These are phyloP conservation scores for Claviceps citrina DNA, from an alignment of 2,329 filamentous ascomycete species.

Conservation along the genomic window DNA sequence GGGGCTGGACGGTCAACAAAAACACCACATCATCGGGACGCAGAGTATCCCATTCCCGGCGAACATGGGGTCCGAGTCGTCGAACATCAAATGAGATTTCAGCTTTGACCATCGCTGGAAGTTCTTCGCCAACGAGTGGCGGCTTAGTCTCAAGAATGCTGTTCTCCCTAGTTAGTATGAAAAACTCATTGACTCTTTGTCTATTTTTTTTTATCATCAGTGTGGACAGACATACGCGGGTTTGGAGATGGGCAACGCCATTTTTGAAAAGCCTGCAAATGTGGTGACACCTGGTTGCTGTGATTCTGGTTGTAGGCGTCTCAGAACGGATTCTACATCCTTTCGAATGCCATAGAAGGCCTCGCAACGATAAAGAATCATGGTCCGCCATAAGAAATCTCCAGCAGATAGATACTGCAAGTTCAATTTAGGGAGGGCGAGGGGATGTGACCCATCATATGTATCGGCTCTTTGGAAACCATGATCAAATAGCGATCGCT, in stretches of 20 bases:
- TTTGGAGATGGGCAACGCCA: conserved; percentile 77
- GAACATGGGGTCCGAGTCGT: conserved; percentile 57
- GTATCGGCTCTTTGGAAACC: conserved; percentile 65
- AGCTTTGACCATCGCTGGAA: conserved; percentile 70
- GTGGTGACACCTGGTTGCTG: conserved; percentile 48
- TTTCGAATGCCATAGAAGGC: conserved; percentile 87
- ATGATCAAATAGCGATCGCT: conserved; percentile 63
- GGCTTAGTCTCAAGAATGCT: conserved; percentile 71
- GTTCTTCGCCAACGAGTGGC: conserved; percentile 65
- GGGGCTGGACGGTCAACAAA: conserved; percentile 58
- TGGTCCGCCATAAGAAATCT: conserved; percentile 92
- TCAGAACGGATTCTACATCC: conserved; percentile 71
- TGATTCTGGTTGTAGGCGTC: conserved; percentile 57
- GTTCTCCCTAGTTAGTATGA: background rate
- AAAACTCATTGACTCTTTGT: background rate
- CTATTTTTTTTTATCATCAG: background rate
- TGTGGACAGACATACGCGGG: conserved; percentile 37
- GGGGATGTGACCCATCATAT: conserved; percentile 73
- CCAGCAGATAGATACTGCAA: conserved; percentile 88
- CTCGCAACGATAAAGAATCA: conserved; percentile 77
- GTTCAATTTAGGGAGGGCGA: conserved; percentile 88
- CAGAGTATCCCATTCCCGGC: conserved; percentile 79
- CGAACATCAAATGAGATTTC: conserved; percentile 77
- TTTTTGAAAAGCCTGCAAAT: conserved; percentile 77
- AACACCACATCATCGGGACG: conserved; percentile 82